Evolutionary conservation across 495 filamentous ascomycete species (phyloP).

Genomic region (Cairneyella variabilis): DNA sequence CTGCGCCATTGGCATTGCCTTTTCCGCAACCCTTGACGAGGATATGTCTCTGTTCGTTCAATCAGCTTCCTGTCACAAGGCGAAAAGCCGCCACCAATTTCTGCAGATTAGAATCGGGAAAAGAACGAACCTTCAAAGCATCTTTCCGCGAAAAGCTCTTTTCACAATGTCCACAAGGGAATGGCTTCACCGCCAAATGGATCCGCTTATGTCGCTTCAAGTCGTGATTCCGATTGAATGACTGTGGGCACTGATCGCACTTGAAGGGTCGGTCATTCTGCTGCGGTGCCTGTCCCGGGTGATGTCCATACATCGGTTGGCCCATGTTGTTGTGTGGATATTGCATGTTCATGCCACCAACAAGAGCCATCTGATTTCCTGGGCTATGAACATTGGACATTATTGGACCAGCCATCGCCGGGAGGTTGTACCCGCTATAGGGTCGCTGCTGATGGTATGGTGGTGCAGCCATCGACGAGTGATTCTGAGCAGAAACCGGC

Average conservation of each 20-base stretch:
- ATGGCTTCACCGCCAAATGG: slow-evolving; percentile 92
- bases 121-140: slow-evolving; percentile 76
- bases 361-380: slow-evolving; percentile 60
- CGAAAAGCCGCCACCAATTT: slow-evolving; percentile 12
- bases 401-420: slow-evolving; percentile 64
- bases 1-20: slow-evolving; percentile 8
- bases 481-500: slow-evolving; percentile 42
- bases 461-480: slow-evolving; percentile 43
- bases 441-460: slow-evolving; percentile 42
- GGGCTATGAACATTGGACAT: slow-evolving; percentile 72
- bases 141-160: slow-evolving; percentile 98
- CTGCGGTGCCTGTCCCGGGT: slow-evolving; percentile 39
- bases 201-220: slow-evolving; percentile 94
- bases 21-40: slow-evolving; percentile 89
- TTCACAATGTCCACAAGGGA: slow-evolving; percentile 85
- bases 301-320: slow-evolving; percentile 29
- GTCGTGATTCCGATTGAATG: slow-evolving; percentile 97
- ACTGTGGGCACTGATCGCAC: slow-evolving; percentile 86
- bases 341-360: slow-evolving; percentile 57
- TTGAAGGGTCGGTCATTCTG: slow-evolving; percentile 87
- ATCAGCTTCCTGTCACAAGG: slow-evolving; percentile 25
- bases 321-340: slow-evolving; percentile 32
- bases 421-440: slow-evolving; percentile 53
- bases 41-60: slow-evolving; percentile 68
- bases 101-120: slow-evolving; percentile 10